A percentile compares a stretch with the other conserved stretches of the same genome.
These are phyloP conservation scores for Phytopythium boreale DNA, from an alignment of 352 stramenopile genomes.

Conservation along the genomic window DNA sequence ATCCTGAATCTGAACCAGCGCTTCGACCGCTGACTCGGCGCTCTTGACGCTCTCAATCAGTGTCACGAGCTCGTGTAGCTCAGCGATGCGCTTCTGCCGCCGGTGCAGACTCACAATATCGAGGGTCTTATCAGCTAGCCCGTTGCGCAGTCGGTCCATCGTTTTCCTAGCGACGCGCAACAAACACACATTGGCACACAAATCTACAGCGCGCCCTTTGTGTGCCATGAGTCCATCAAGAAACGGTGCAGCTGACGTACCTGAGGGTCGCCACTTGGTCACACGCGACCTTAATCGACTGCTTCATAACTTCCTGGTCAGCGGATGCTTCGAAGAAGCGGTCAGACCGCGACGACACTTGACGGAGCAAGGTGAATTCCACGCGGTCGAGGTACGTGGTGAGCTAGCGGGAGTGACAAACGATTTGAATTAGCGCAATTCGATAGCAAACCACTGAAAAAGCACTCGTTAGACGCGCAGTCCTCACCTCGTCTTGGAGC, in stretches of 20 bases:
- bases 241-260: slow-evolving; percentile 22
- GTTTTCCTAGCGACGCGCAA: slow-evolving; percentile 40
- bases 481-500: slow-evolving; percentile 66
- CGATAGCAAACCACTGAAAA: slow-evolving; percentile 5
- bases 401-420: slow-evolving; percentile 17
- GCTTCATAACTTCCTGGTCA: slow-evolving; percentile 85
- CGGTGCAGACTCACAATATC: slow-evolving; percentile 86
- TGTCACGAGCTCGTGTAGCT: slow-evolving; percentile 77
- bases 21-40: slow-evolving; percentile 77
- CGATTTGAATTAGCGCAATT: slow-evolving; percentile 11
- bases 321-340: slow-evolving; percentile 83
- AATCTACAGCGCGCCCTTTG: neutral
- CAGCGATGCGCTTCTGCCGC: slow-evolving; percentile 74
- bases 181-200: neutral
- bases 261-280: slow-evolving; percentile 78
- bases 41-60: slow-evolving; percentile 87
- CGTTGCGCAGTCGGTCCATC: slow-evolving; percentile 78
- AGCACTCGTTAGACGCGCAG: neutral
- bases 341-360: slow-evolving; percentile 82
- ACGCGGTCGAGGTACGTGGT: slow-evolving; percentile 81
- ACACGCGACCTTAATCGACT: slow-evolving; percentile 71
- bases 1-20: slow-evolving; percentile 81
- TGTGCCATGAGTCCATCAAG: neutral
- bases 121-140: slow-evolving; percentile 79
- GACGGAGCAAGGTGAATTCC: slow-evolving; percentile 80